Conservation (phyloP, 208 protist species). For the Leishmania braziliensis region DNA sequence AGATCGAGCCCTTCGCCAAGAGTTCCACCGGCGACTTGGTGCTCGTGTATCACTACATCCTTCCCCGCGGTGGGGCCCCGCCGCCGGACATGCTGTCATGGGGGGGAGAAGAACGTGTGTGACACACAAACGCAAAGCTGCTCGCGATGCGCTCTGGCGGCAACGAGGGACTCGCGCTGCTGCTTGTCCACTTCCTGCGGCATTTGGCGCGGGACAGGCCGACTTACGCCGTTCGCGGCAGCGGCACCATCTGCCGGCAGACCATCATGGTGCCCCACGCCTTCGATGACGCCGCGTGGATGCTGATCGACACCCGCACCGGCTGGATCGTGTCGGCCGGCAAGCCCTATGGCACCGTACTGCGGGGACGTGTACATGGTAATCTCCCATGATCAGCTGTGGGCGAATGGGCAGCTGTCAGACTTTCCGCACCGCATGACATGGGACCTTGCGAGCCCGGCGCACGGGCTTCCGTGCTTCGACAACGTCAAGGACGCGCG, state of each 20-base stretch:
- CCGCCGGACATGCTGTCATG: constrained; percentile 71
- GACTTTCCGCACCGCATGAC: constrained; percentile 80
- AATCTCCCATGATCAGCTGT: constrained; percentile 78
- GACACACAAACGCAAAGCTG: constrained; percentile 80
- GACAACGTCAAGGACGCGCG: constrained; percentile 35
- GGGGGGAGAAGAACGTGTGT: constrained; percentile 54
- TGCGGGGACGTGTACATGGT: constrained; percentile 75
- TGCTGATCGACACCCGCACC: constrained; percentile 75
- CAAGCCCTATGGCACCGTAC: constrained; percentile 52
- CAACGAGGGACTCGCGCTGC: constrained; percentile 80
- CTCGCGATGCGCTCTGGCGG: constrained; percentile 61
- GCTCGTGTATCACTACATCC: constrained; percentile 74
- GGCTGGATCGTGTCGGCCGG: constrained; percentile 47
- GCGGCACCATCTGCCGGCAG: constrained; percentile 55
- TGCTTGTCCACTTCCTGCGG: constrained; percentile 78
- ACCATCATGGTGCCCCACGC: constrained; percentile 72
- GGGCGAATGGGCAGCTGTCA: constrained; percentile 82
- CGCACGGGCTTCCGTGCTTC: constrained; percentile 81
- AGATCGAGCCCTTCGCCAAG: constrained; percentile 75
- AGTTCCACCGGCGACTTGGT: constrained; percentile 75
- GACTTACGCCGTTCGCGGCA: constrained; percentile 67
- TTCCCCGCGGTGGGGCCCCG: constrained; percentile 61
- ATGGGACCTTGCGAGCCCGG: constrained; percentile 62
- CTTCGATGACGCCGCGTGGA: constrained; percentile 51
- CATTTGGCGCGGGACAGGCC: constrained; percentile 53